Evolutionary conservation across 495 filamentous ascomycete species (phyloP).

Genomic region (Penicillium manginii): DNA sequence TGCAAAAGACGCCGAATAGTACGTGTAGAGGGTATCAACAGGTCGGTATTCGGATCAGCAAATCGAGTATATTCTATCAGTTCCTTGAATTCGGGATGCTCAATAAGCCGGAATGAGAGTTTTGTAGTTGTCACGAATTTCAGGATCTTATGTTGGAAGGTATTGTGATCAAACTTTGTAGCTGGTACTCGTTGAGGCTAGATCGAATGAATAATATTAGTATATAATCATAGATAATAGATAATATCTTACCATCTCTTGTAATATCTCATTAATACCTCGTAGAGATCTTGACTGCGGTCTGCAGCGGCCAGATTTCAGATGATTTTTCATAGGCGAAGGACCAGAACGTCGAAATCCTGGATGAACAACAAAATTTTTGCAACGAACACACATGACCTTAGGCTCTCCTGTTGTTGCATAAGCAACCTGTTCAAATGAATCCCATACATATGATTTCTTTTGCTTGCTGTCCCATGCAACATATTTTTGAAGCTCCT

Average conservation of each 20-base stretch:
- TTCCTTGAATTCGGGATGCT: background rate
- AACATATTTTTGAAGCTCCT: no score
- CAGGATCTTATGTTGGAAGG: background rate
- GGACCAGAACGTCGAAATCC: background rate
- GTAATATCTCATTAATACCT: no score
- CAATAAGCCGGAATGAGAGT: background rate
- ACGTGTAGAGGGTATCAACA: background rate
- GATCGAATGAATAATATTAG: no score
- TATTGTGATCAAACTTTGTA: background rate
- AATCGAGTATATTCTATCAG: background rate
- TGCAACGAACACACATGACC: constrained; percentile 16
- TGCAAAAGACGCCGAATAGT: background rate
- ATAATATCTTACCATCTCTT: no score
- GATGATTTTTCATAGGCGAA: background rate
- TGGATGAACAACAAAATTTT: constrained; percentile 9
- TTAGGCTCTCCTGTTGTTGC: constrained; percentile 15
- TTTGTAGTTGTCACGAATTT: background rate
- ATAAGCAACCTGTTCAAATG: constrained; percentile 18
- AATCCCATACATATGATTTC: background rate
- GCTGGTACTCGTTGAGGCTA: no score
- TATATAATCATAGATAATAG: no score
- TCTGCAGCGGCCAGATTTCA: no score
- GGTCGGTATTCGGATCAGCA: background rate
- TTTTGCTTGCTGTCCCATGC: background rate
- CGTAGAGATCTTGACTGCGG: no score